A percentile compares a stretch with the other conserved stretches of the same genome.
Conservation (phyloP, 192 early-diverging fungal species). For the Jimgerdemannia lactiflua region DNA sequence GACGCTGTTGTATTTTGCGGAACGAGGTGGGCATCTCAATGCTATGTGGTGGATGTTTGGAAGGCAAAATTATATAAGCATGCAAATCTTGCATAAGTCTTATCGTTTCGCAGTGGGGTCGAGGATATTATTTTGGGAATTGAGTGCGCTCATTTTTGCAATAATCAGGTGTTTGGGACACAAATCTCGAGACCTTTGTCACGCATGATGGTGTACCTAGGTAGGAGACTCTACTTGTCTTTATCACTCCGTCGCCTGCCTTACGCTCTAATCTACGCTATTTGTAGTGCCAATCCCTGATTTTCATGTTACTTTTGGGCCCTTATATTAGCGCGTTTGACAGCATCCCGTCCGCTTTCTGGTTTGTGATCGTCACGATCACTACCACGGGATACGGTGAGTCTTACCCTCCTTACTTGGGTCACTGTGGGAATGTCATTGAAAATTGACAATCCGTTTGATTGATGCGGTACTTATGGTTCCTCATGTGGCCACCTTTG, state of each 20-base stretch:
- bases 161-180: conserved; percentile 57
- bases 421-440: background rate
- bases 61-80: no score
- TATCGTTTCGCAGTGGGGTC: background rate
- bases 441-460: background rate
- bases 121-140: conserved; percentile 1
- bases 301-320: background rate
- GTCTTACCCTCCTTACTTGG: background rate
- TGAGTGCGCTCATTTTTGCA: background rate
- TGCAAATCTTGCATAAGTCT: no score
- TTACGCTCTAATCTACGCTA: background rate
- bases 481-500: background rate
- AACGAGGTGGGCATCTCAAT: conserved; percentile 51
- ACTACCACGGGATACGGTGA: conserved; percentile 76
- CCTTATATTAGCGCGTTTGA: conserved; percentile 52
- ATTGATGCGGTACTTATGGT: background rate
- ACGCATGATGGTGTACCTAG: conserved; percentile 65
- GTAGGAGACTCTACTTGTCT: conserved; percentile 11
- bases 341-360: conserved; percentile 75
- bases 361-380: conserved; percentile 76
- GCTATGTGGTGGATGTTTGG: background rate
- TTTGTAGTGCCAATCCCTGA: background rate
- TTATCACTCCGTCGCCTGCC: background rate
- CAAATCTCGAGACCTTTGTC: conserved; percentile 60
- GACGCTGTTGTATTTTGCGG: conserved; percentile 78